These are phyloP conservation scores for Trypethelium eluteriae DNA, from an alignment of 495 filamentous ascomycete species.

Conservation along the genomic window DNA sequence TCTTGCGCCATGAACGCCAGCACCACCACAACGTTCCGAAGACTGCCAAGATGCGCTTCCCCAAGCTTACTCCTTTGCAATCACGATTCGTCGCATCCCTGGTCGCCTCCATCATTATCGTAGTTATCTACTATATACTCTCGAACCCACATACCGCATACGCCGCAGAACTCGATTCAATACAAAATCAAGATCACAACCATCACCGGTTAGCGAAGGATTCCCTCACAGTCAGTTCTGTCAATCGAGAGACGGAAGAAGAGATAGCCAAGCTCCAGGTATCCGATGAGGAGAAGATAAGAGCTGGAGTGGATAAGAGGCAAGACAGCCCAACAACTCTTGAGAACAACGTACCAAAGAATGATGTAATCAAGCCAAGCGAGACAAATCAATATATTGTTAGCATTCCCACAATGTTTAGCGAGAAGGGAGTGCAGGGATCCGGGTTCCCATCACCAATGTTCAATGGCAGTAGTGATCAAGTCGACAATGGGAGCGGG, in stretches of 20 bases:
- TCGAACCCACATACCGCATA: constrained; percentile 51
- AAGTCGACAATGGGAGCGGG: constrained; percentile 16
- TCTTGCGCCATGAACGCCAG: constrained; percentile 1
- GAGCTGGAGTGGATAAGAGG: constrained; percentile 23
- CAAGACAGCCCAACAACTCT: constrained; percentile 38
- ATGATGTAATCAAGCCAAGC: constrained; percentile 51
- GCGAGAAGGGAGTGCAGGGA: constrained; percentile 27
- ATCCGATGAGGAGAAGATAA: constrained; percentile 34
- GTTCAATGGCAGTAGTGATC: constrained; percentile 8
- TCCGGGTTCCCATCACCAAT: constrained; percentile 39
- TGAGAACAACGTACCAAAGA: constrained; percentile 54
- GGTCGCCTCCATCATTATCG: constrained; percentile 47
- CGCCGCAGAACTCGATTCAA: constrained; percentile 46
- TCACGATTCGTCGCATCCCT: constrained; percentile 60
- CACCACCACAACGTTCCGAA: constrained; percentile 44
- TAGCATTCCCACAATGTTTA: constrained; percentile 38
- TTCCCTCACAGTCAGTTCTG: constrained; percentile 5
- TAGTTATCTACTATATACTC: constrained; percentile 50
- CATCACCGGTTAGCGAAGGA: constrained; percentile 37
- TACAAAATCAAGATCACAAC: constrained; percentile 41
- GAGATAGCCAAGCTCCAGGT: constrained; percentile 18
- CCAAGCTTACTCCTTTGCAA: constrained; percentile 55
- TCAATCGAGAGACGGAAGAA: constrained; percentile 28
- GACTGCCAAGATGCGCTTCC: constrained; percentile 23
- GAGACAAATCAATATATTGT: constrained; percentile 52